Evolutionary conservation across 1,284 basidiomycete genomes (phyloP), one percentile per base, ranked within the genome.

Genomic region (Moesziomyces antarcticus): DNA sequence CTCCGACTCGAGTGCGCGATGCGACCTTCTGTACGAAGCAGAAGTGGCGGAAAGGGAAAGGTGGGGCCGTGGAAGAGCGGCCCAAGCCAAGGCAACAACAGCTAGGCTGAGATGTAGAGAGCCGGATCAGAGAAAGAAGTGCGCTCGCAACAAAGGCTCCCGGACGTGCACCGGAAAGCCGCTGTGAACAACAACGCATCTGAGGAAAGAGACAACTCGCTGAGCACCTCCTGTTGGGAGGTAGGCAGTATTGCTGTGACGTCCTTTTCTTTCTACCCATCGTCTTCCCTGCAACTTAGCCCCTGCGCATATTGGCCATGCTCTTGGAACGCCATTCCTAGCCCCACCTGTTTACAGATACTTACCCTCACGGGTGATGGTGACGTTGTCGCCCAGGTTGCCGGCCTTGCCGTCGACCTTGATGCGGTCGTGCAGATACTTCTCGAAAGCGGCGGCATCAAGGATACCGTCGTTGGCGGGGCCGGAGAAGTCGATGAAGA

Each of bases 361-460:
- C 80, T 78, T 60, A 74, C 82, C 83, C 80, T 86, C 85, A 56
- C 84, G 81, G 49, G 75, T 63, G 77, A 86, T 79, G 71, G 82
- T 77, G 73, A 86, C 81, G 58, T 79, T 76, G 51, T 86, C 85
- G 54, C 85, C 81, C 89, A 91, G 56, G 81, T 92, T 41, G 89
- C 90, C 4, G 85, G 84, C 85, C 73, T 80, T 87, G 76, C 86
- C 86, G 50, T 88, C 89, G 73, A 95, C 91, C 89, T 94, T 96
- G 85, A 94, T 93, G 79, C 92, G 90, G 87, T 96, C 93, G 85
- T 95, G 93, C 62, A 97, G 88, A 88, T 91, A 97, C 86, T 93
- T 93, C 86, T 93, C 92, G 86, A 93, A 95, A 80, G 91, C 91
- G 67, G 91, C 92, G 72, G 91, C 91, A 83, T 96, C 94, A 83